Base-by-base conservation (phyloP, 345 rosid genomes). In the Citrus medica region DNA sequence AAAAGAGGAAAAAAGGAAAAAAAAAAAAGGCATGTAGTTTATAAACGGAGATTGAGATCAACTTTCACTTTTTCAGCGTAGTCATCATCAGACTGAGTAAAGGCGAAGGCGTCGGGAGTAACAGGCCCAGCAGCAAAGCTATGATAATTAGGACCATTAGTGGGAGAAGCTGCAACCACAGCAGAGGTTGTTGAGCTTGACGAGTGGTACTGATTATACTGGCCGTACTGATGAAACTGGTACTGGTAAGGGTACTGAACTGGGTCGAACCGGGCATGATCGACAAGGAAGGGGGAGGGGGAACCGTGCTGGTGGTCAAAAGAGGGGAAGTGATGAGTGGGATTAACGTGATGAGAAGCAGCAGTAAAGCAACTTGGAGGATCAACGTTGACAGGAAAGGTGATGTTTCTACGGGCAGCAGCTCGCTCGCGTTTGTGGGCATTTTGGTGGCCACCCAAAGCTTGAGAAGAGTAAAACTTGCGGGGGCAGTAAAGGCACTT, bases 381-480 rank as follows among this genome's bases (percentile, higher is more conserved):
- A 24, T 25, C 67, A n/a, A 48, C 10, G 74, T 65, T 62, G 65
- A 48, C 19, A 27, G 82, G 71, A 24, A 79, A 69, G 60, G 79
- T 72, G 76, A 80, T 74, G 85, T 86, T 88, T 38, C 93, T 83
- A 14, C 95, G 90, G 74, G 91, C 88, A 4, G 98, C 97, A 22
- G 98, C 98, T 78, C 98, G 84, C 86, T 95, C 98, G 12, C 98
- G 89, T 84, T 92, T 93, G 92, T 95, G 98, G 10, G 98, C 98
- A 84, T 93, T 95, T 40, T 95, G 98, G 87, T 95, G 98, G 80
- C 98, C 98, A 12, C 98, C 98, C 32, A 95, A 95, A 63, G 98
- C 98, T 83, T 95, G 98, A 21, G 98, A 93, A 38, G 96, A 92
- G 88, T 84, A 91, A 89, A 93, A 95, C 85, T 92, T 93, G 33